Conservation (phyloP, 306 rosid genomes). For the Fagus sylvatica region DNA sequence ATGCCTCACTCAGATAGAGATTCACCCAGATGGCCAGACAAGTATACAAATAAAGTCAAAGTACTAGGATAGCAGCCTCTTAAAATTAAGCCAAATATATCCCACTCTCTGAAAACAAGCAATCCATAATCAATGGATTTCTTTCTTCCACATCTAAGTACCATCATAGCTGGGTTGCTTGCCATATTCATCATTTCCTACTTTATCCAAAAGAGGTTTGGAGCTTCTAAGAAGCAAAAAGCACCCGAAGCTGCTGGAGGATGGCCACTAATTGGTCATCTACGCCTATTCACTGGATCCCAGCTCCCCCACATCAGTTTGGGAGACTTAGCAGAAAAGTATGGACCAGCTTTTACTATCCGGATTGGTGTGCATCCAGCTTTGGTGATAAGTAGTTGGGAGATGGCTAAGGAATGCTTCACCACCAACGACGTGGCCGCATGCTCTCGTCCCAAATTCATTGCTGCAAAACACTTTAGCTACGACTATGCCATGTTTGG, state of each 20-base stretch:
- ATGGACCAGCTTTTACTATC: slow-evolving; percentile 37
- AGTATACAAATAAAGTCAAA: too few relatives aligned
- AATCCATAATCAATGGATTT: slow-evolving; percentile 9
- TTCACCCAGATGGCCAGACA: too few relatives aligned
- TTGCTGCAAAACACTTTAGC: slow-evolving; percentile 13
- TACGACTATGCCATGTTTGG: slow-evolving; percentile 47
- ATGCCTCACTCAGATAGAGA: too few relatives aligned
- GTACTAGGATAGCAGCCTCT: too few relatives aligned
- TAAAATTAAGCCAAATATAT: too few relatives aligned
- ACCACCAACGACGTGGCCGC: slow-evolving; percentile 32
- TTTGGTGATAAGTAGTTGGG: slow-evolving; percentile 38
- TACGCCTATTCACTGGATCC: slow-evolving; percentile 36
- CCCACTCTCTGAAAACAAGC: neutral
- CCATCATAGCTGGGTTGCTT: neutral
- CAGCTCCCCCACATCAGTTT: slow-evolving; percentile 42
- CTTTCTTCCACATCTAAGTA: neutral
- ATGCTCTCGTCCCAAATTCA: slow-evolving; percentile 31
- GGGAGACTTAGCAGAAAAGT: slow-evolving; percentile 45
- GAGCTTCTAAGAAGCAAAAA: neutral
- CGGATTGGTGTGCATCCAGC: slow-evolving; percentile 30
- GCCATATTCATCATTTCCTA: slow-evolving; percentile 23
- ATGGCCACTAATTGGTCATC: slow-evolving; percentile 75
- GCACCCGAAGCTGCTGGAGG: slow-evolving; percentile 55
- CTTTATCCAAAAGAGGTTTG: neutral
- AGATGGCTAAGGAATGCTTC: slow-evolving; percentile 49